Percentiles rank a stretch among this genome's conserved stretches.
Evolutionary conservation across 768 basidiomycete genomes (phyloP).

Genomic region (Mycena indigotica): DNA sequence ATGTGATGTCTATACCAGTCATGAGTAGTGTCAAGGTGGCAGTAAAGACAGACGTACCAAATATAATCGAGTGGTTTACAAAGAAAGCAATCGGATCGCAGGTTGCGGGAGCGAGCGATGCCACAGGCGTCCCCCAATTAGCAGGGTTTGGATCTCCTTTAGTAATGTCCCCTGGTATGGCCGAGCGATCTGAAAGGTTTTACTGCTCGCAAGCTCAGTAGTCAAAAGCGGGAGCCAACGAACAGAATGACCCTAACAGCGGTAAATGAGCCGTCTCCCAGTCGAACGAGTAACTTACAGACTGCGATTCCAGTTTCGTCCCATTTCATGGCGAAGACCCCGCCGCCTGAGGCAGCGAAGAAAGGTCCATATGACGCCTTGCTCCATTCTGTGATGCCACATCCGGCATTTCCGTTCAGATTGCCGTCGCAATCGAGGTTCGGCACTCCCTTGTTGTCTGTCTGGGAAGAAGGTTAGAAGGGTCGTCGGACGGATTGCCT

Average conservation of each 20-base stretch:
- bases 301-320: constrained; percentile 74
- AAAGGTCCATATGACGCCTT: constrained; percentile 80
- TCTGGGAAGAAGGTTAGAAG: neutral
- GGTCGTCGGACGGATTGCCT: too few relatives aligned
- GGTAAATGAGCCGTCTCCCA: neutral
- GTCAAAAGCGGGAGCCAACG: neutral
- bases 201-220: too few relatives aligned
- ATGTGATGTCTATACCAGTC: constrained; percentile 65
- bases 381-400: constrained; percentile 79
- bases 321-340: constrained; percentile 91
- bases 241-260: constrained; percentile 68
- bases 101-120: constrained; percentile 50
- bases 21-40: neutral
- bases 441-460: constrained; percentile 40
- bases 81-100: constrained; percentile 67
- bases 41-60: constrained; percentile 53
- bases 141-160: constrained; percentile 64
- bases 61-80: constrained; percentile 70
- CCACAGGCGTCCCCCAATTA: constrained; percentile 70
- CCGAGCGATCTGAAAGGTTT: constrained; percentile 50
- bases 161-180: constrained; percentile 68
- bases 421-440: constrained; percentile 58
- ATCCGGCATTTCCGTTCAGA: constrained; percentile 66
- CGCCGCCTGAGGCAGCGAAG: constrained; percentile 80
- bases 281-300: constrained; percentile 52